Evolutionary conservation across 2,329 filamentous ascomycete genomes (phyloP), one percentile per base, ranked within the genome.

Genomic region (Phialophora expanda): DNA sequence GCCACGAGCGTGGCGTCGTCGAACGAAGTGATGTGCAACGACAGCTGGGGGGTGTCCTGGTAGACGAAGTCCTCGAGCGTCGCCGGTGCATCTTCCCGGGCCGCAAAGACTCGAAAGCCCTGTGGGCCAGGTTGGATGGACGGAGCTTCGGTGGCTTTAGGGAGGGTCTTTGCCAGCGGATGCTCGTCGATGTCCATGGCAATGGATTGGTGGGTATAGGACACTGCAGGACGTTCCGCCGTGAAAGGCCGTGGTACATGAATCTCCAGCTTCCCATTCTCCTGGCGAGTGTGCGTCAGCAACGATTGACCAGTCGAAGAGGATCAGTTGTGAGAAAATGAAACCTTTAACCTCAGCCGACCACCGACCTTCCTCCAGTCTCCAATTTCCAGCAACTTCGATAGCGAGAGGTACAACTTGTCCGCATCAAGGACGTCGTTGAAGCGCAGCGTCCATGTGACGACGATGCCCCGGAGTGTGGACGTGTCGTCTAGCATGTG

Each of bases 331-430:
- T 20, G 11, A 57, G 12, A 22, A 12, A 30, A 34, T 3, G 20
- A 17, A 20, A 57, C 55, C 28, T n/a, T 57, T n/a, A 38, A 22
- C 32, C 55, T 34, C 55, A 57, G n/a, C 20, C 55, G 55, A 26
- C 30, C 55, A 4, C 55, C 55, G n/a, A 57, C 30, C 55, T 57
- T 57, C 30, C 55, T 57, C 55, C 55, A 57, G 55, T 57, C 55
- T 20, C 55, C 55, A 9, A 57, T 34, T 9, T 57, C 55, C 30
- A 57, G 9, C 55, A 57, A 30, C 41, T 30, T 57, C 30, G 28
- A 34, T 4, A 57, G 14, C 9, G 30, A 38, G n/a, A 22, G 17
- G n/a, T 26, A 9, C 28, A 57, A 26, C 28, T 41, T 34, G n/a
- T 57, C 55, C n/a, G 55, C 55, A 14, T 57, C 55, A 32, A 57